These are phyloP conservation scores for Pterulicium gracile DNA, from an alignment of 1,284 basidiomycete genomes.

Conservation along the genomic window DNA sequence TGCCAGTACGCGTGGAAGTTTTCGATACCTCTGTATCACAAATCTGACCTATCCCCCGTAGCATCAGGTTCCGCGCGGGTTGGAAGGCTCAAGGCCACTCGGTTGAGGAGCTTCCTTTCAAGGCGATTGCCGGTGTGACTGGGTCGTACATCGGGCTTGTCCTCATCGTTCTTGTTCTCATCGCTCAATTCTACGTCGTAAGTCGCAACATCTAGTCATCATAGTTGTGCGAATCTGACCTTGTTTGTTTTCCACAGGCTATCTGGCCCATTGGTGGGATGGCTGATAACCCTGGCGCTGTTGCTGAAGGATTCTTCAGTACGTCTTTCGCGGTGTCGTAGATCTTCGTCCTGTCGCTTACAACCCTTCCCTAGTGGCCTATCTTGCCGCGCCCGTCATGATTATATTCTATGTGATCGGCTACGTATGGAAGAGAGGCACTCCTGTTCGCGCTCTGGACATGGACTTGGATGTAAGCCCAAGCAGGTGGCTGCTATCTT, in stretches of 20 bases:
- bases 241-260: conserved; percentile 14
- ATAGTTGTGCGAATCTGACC: neutral
- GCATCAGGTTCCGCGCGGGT: conserved; percentile 31
- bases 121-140: conserved; percentile 29
- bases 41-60: conserved; percentile 9
- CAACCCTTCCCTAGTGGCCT: conserved; percentile 17
- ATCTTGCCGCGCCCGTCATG: conserved; percentile 28
- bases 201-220: conserved; percentile 5
- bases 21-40: neutral
- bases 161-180: conserved; percentile 26
- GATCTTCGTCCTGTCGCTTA: neutral
- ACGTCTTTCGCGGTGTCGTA: conserved; percentile 12
- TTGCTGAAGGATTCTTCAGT: conserved; percentile 28
- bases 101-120: conserved; percentile 30
- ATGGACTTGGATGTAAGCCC: conserved; percentile 28
- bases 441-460: conserved; percentile 23
- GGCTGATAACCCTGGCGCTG: conserved; percentile 10
- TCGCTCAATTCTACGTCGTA: conserved; percentile 34
- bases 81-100: conserved; percentile 33
- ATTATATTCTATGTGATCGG: conserved; percentile 26
- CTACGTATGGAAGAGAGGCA: conserved; percentile 27
- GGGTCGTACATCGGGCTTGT: conserved; percentile 32
- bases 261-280: conserved; percentile 28
- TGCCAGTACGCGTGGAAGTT: conserved; percentile 27
- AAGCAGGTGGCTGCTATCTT: neutral